Base-by-base conservation (phyloP, 352 stramenopile genomes). In the Phytophthora pinifolia region DNA sequence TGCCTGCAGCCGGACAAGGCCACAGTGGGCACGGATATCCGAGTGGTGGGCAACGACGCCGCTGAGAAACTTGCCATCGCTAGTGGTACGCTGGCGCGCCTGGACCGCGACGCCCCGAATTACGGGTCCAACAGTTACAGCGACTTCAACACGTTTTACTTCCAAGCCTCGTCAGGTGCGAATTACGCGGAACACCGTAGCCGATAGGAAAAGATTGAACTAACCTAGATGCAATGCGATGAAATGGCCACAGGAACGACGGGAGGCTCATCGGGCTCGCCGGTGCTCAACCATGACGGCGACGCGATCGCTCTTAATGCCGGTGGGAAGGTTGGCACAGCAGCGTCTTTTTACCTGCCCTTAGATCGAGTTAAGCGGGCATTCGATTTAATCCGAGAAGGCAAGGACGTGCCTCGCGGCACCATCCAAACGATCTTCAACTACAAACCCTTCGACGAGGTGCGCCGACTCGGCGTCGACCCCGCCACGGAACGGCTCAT, bases 111-210 rank as follows among this genome's bases (percentile, higher is more conserved):
- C 14, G 85, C 88, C 4, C 92, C 92, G 0, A 77, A 87, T 38
- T 98, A 98, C 43, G 86, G 85, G 6, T 88, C 65, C 47, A 94
- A 94, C 59, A 94, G 75, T 52, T 97, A 97, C 83, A 95, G 94
- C 59, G 92, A 98, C 59, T 96, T 96, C 46, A 96, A 96, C 67
- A 98, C 89, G 41, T 98, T 98, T 64, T 98, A 98, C 72, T 92
- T 92, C 52, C 82, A 92, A 48, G 89, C 90, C 34, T 94, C 86
- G 17, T 96, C 86, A 12, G 78, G 76, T 74, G 67, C 2, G 33
- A 6, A 6, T 17, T 33, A 27, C 22, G 2, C 4, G 22, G 22
- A 2, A 27, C 3, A 27, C 22, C 22, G 22, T 27, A 27, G 22
- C 22, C 22, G 22, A 27, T 27, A 27, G 22, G 22, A 27, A 3